Percentiles rank a stretch among this genome's conserved stretches.
These are phyloP conservation scores for Boletus rubroflammeus DNA, from an alignment of 768 basidiomycete genomes.

Conservation along the genomic window DNA sequence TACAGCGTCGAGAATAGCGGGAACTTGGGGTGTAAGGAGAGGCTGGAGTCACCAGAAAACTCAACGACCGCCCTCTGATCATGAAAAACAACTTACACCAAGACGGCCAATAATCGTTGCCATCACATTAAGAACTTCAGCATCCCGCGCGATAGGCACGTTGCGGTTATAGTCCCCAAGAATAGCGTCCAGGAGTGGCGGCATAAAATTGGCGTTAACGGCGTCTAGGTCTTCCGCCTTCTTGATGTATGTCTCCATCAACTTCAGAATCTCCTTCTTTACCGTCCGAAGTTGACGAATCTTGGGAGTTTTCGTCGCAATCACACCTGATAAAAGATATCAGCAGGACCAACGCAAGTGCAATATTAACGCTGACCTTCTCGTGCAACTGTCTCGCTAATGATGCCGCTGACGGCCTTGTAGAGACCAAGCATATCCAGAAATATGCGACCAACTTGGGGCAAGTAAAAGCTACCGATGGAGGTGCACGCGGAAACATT, in stretches of 20 bases:
- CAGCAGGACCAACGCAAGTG: slow-evolving; percentile 1
- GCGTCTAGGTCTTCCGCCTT: slow-evolving; percentile 96
- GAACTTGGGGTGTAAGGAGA: slow-evolving; percentile 88
- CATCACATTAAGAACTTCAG: slow-evolving; percentile 97
- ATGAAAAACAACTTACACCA: slow-evolving; percentile 56
- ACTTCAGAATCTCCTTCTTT: slow-evolving; percentile 95
- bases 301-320: slow-evolving; percentile 97
- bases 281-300: slow-evolving; percentile 91
- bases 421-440: slow-evolving; percentile 98
- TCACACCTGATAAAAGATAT: slow-evolving; percentile 51
- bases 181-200: slow-evolving; percentile 92
- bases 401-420: slow-evolving; percentile 94
- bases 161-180: slow-evolving; percentile 97
- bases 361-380: slow-evolving; percentile 51
- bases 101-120: slow-evolving; percentile 87
- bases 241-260: slow-evolving; percentile 97
- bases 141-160: slow-evolving; percentile 89
- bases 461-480: slow-evolving; percentile 94
- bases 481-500: slow-evolving; percentile 97
- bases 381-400: slow-evolving; percentile 86
- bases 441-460: slow-evolving; percentile 95
- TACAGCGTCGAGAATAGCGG: slow-evolving; percentile 92
- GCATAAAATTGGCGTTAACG: slow-evolving; percentile 89
- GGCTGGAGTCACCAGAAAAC: slow-evolving; percentile 41
- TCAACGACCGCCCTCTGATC: slow-evolving; percentile 3